Percentiles rank a stretch among this genome's conserved stretches.
Evolutionary conservation across 2,329 filamentous ascomycete genomes (phyloP).

Genomic region (Boeremia exigua): DNA sequence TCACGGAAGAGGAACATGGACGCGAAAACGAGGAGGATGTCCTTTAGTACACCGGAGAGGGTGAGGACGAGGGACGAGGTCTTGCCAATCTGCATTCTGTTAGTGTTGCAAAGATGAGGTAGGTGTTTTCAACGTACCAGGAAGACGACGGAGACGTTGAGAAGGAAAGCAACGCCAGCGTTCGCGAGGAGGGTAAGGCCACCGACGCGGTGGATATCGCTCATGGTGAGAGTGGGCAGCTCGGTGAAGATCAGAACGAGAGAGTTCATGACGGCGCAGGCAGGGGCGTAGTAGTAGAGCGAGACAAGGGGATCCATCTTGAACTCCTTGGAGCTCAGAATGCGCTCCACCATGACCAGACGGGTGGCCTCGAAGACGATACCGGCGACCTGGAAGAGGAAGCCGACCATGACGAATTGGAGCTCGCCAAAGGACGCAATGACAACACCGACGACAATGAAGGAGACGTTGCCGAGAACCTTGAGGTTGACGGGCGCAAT

Average conservation of each 20-base stretch:
- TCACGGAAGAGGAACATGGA: slow-evolving; percentile 85
- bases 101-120: slow-evolving; percentile 15
- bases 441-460: slow-evolving; percentile 93
- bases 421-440: slow-evolving; percentile 97
- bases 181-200: slow-evolving; percentile 75
- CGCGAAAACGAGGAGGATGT: slow-evolving; percentile 79
- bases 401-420: slow-evolving; percentile 82
- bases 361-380: slow-evolving; percentile 83
- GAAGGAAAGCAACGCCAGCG: slow-evolving; percentile 77
- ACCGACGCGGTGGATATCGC: slow-evolving; percentile 75
- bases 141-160: slow-evolving; percentile 87
- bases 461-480: slow-evolving; percentile 88
- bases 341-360: slow-evolving; percentile 82
- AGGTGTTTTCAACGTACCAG: slow-evolving; percentile 63
- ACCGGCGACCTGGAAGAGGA: slow-evolving; percentile 79
- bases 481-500: slow-evolving; percentile 83
- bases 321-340: slow-evolving; percentile 82
- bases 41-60: slow-evolving; percentile 86
- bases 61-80: slow-evolving; percentile 86
- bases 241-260: slow-evolving; percentile 76
- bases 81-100: slow-evolving; percentile 73
- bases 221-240: slow-evolving; percentile 71
- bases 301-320: slow-evolving; percentile 92
- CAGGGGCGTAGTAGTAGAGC: slow-evolving; percentile 87
- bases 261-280: slow-evolving; percentile 83